A percentile compares a stretch with the other conserved stretches of the same genome.
Evolutionary conservation across 2,329 filamentous ascomycete species (phyloP).

Genomic region (Nemania sp.): DNA sequence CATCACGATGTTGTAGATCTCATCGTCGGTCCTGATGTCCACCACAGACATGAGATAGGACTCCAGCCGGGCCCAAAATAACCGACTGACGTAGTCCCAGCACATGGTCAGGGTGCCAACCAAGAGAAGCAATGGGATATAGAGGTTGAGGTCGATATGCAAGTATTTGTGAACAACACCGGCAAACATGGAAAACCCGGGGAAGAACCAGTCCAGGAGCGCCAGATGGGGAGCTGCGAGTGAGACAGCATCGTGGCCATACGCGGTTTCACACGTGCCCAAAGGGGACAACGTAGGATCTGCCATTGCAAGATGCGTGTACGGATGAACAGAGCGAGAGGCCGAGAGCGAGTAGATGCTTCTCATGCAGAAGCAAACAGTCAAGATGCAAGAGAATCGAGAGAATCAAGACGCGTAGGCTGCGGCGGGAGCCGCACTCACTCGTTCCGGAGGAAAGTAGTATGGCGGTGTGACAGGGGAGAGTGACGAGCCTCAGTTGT

Average conservation of each 20-base stretch:
- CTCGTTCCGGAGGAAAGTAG: background rate
- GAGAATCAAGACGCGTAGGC: background rate
- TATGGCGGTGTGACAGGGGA: background rate
- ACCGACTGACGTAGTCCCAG: constrained; percentile 57
- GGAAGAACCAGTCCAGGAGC: constrained; percentile 67
- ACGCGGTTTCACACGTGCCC: background rate
- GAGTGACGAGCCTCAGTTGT: background rate
- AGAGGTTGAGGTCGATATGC: constrained; percentile 65
- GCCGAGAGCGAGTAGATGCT: background rate
- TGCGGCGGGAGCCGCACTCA: background rate
- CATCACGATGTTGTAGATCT: constrained; percentile 75
- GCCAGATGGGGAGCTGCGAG: constrained; percentile 45
- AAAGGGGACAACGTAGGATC: constrained; percentile 21
- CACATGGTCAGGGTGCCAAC: constrained; percentile 54
- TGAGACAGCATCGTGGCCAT: constrained; percentile 3
- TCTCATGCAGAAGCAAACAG: background rate
- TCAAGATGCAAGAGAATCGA: background rate
- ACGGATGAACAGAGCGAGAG: background rate
- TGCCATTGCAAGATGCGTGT: constrained; percentile 28
- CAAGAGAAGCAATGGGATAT: constrained; percentile 61
- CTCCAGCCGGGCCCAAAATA: constrained; percentile 53
- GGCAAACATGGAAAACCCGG: constrained; percentile 65
- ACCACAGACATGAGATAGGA: constrained; percentile 67
- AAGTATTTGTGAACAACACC: constrained; percentile 59
- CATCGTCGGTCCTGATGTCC: constrained; percentile 70